Evolutionary conservation across 441 rosid genomes (phyloP), one percentile per base, ranked within the genome.

Genomic region (Capsella rubella): DNA sequence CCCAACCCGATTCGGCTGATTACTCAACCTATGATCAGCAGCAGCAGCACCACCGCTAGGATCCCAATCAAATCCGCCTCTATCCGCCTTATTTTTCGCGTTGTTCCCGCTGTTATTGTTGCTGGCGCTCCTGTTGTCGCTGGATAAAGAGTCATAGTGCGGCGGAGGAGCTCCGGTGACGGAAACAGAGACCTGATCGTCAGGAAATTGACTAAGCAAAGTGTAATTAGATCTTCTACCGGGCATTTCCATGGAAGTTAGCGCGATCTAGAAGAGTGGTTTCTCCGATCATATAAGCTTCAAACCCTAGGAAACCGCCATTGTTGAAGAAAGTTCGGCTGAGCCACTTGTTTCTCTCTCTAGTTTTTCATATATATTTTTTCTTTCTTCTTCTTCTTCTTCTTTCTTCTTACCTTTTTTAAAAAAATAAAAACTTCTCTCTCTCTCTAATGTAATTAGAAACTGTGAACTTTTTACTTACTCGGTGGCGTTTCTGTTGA

Each of bases 141-240:
- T 84, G 4, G 97, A 87, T 14, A 85, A 73, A 2, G 91, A 83
- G 73, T 89, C 93, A 66, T 80, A 83, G 76, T 74, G 86, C 25
- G 88, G 81, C 14, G 81, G 72, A 11, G 87, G 81, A 31, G 84
- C 80, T 55, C 84, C 81, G 55, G 84, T 72, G 60, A 76, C 72
- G 72, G 83, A 74, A 32, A 80, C 86, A 5, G 84, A 55, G 13
- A 78, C 82, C 72, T 80, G 90, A 69, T 89, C 93, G 63, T 89
- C 98, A 5, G 96, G 85, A 57, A 81, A 79, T 79, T 93, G 99
- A 79, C 87, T 89, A 13, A 95, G 85, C 35, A 87, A 91, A 47
- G 90, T 82, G 84, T 95, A 95, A 83, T 85, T 91, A 61, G 98
- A 90, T 91, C 92, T 91, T 80, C 91, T 86, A 71, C 81, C 86